phyloP scores from a whole-genome alignment of 352 stramenopile genomes.

The Achlya hypogyna region DNA sequence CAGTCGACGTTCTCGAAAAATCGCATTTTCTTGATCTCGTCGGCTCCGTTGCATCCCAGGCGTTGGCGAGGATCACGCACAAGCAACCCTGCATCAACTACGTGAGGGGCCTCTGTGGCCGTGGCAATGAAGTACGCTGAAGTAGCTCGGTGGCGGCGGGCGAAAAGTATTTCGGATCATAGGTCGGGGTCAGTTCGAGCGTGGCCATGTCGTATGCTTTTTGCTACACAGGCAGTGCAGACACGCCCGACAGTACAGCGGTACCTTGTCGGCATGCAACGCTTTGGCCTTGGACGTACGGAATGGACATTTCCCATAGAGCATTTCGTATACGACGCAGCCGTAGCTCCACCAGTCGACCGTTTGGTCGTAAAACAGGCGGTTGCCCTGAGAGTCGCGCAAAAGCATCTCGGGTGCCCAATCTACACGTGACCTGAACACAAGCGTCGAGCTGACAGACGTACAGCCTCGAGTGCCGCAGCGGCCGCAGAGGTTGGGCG shows the following conservation, averaged over 20 bases:
- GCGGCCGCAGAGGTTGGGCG: slow-evolving; percentile 62
- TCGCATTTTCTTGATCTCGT: slow-evolving; percentile 68
- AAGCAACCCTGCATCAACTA: slow-evolving; percentile 44
- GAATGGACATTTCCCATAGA: slow-evolving; percentile 96
- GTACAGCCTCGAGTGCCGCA: slow-evolving; percentile 58
- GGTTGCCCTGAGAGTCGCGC: slow-evolving; percentile 83
- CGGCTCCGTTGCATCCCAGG: slow-evolving; percentile 53
- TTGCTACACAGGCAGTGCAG: slow-evolving; percentile 34
- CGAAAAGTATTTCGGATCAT: slow-evolving; percentile 77
- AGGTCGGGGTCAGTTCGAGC: slow-evolving; percentile 61
- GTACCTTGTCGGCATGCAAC: slow-evolving; percentile 83
- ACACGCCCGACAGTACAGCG: no score
- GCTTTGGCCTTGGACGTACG: slow-evolving; percentile 90
- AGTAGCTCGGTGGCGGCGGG: slow-evolving; percentile 65
- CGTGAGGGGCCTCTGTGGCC: neutral
- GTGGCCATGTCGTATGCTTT: slow-evolving; percentile 79
- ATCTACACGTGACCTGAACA: slow-evolving; percentile 29
- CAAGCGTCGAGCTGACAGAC: neutral
- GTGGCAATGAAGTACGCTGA: slow-evolving; percentile 35
- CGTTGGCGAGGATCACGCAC: slow-evolving; percentile 64
- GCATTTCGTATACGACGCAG: slow-evolving; percentile 95
- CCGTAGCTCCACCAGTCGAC: slow-evolving; percentile 98
- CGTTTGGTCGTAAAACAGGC: slow-evolving; percentile 88
- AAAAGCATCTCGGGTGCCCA: slow-evolving; percentile 97
- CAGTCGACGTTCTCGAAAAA: slow-evolving; percentile 76